Evolutionary conservation across 2,329 filamentous ascomycete genomes (phyloP), one percentile per base, ranked within the genome.

Genomic region (Epichloe coenophiala): DNA sequence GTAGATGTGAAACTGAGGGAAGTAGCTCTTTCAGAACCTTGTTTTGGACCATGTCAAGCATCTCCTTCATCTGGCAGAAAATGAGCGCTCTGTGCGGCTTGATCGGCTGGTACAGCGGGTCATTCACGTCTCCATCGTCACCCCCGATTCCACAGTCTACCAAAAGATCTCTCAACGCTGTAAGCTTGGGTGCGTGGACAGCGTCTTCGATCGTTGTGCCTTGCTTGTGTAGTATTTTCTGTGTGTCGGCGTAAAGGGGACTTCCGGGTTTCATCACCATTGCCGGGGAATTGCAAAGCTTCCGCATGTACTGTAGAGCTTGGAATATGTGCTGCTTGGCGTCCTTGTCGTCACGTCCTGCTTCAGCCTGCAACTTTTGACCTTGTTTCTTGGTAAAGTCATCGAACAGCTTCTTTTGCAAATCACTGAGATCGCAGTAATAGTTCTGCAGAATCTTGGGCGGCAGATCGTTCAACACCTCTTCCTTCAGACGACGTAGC

Each of bases 51-150:
- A 98, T 97, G 66, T 98, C 93, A 23, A 98, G 77, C 94, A 98
- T 98, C 67, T 98, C 93, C 70, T 98, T 98, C 88, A 98, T 96
- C 66, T 98, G 93, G 61, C 93, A 98, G 75, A 98, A 98, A 58
- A 98, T 86, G 31, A 98, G 79, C 0, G 93, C 94, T 43, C 93
- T 87, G 64, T 98, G 93, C 33, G 91, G 93, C 54, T 93, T 95
- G 65, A 98, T 94, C 40, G 90, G 94, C 65, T 88, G 77, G 60
- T 81, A 81, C 15, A 81, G 69, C 2, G 78, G 77, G 53, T 81
- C 78, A 48, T 72, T 78, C 1, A 71, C 68, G 48, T 79, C 77
- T n/a, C 71, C 71, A 15, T 80, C 78, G 54, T 89, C 83, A 39
- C 85, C 77, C 35, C 93, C 93, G 60, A 98, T 98, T 51, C 94